Evolutionary conservation across 108 stramenopile genomes (phyloP).

Genomic region (Fistulifera pelliculosa): DNA sequence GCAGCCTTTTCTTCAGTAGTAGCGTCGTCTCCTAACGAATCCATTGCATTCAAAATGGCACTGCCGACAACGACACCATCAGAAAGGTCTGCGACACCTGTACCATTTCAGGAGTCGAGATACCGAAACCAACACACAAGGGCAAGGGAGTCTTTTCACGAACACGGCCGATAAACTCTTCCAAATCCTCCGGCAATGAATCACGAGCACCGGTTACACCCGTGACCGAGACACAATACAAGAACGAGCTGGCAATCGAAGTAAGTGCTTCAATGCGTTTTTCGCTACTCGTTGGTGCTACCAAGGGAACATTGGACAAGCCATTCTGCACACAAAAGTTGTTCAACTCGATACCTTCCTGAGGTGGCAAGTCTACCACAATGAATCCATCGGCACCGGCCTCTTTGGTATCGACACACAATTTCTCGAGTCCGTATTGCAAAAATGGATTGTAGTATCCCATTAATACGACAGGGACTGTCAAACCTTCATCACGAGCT

Average conservation of each 20-base stretch:
- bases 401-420: conserved; percentile 74
- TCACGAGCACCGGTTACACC: conserved; percentile 91
- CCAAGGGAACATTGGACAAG: conserved; percentile 91
- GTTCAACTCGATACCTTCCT: conserved; percentile 81
- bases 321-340: conserved; percentile 73
- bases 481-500: conserved; percentile 87
- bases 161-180: conserved; percentile 85
- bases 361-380: conserved; percentile 96
- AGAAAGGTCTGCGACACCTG: conserved; percentile 83
- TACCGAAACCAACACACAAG: conserved; percentile 95
- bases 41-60: conserved; percentile 91
- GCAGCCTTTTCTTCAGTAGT: conserved; percentile 68
- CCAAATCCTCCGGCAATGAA: conserved; percentile 77
- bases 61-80: conserved; percentile 97
- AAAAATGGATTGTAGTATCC: conserved; percentile 98
- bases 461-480: conserved; percentile 97
- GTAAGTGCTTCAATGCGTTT: conserved; percentile 83
- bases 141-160: conserved; percentile 84
- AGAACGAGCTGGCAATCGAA: conserved; percentile 79
- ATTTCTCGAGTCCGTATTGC: conserved; percentile 84
- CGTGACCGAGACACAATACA: conserved; percentile 96
- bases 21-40: conserved; percentile 55
- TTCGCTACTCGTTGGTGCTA: conserved; percentile 95
- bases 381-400: conserved; percentile 93
- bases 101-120: conserved; percentile 86